Evolutionary conservation across 2,329 filamentous ascomycete genomes (phyloP).

Genomic region (Talaromyces piceae): DNA sequence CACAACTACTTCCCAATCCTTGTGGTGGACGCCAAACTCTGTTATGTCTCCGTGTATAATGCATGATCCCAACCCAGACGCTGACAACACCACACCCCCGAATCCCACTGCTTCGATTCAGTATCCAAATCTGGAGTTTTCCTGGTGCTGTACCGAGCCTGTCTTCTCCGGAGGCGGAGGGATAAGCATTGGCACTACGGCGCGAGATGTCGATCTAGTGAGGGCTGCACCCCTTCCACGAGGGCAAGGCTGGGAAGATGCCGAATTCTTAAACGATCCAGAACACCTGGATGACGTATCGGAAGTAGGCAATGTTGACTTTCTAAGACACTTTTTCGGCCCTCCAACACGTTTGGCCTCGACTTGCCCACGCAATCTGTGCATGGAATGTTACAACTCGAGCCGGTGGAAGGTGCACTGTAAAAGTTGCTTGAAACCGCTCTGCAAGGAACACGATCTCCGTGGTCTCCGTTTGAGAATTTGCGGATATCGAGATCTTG

Average conservation of each 20-base stretch:
- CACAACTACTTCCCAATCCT: constrained; percentile 26
- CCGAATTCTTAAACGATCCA: constrained; percentile 41
- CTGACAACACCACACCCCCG: constrained; percentile 25
- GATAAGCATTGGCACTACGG: constrained; percentile 49
- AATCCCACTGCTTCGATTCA: constrained; percentile 27
- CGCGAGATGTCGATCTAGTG: constrained; percentile 48
- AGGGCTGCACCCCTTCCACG: constrained; percentile 51
- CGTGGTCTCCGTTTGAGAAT: constrained; percentile 49
- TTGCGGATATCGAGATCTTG: constrained; percentile 50
- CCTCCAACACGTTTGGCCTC: constrained; percentile 39
- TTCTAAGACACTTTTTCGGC: constrained; percentile 42
- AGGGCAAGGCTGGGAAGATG: constrained; percentile 48
- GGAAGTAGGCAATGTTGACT: constrained; percentile 33
- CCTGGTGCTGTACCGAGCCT: constrained; percentile 55
- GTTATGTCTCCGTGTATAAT: constrained; percentile 51
- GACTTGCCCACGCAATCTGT: constrained; percentile 49
- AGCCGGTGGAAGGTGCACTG: constrained; percentile 55
- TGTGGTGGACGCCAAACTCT: constrained; percentile 55
- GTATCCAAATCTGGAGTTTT: constrained; percentile 47
- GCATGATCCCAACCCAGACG: constrained; percentile 40
- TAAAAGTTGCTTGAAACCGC: constrained; percentile 48
- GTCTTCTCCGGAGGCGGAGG: constrained; percentile 54
- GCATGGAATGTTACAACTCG: constrained; percentile 51
- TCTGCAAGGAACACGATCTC: constrained; percentile 55
- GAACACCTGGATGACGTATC: constrained; percentile 34